These are phyloP conservation scores for Pseudopyricularia cyperi DNA, from an alignment of 2,329 filamentous ascomycete species.

Conservation along the genomic window DNA sequence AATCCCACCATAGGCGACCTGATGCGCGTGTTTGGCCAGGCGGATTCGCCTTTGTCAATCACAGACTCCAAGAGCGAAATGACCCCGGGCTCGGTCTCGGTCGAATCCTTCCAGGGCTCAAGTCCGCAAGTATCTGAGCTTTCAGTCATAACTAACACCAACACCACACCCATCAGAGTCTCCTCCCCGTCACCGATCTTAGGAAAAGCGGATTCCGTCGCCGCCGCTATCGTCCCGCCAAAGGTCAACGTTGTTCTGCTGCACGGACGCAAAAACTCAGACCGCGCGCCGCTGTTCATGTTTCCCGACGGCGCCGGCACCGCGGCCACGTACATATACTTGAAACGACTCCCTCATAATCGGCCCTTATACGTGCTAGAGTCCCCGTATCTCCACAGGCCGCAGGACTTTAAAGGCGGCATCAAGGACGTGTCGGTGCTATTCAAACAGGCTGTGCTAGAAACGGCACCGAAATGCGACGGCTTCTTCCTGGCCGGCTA, in stretches of 20 bases:
- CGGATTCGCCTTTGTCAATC: background rate
- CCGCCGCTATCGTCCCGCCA: no score
- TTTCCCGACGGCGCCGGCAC: slow-evolving; percentile 4
- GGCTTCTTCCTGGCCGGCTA: slow-evolving; percentile 43
- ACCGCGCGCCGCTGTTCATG: slow-evolving; percentile 5
- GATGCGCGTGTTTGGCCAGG: background rate
- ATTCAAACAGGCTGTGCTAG: slow-evolving; percentile 10
- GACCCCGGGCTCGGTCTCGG: background rate
- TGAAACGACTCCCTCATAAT: slow-evolving; percentile 27
- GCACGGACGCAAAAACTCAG: background rate
- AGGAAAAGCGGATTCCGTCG: no score
- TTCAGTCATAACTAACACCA: no score
- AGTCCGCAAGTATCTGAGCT: background rate
- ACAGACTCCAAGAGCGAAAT: background rate
- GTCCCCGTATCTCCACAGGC: slow-evolving; percentile 37
- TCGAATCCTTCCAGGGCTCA: background rate
- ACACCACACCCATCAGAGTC: no score
- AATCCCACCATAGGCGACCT: background rate
- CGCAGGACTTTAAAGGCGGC: slow-evolving; percentile 34
- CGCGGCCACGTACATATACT: slow-evolving; percentile 34
- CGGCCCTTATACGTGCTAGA: slow-evolving; percentile 39
- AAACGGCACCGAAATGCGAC: slow-evolving; percentile 42
- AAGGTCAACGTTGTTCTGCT: background rate
- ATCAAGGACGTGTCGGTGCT: background rate
- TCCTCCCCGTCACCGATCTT: no score